These are phyloP conservation scores for Tolypocladium guangdongense DNA, from an alignment of 2,329 filamentous ascomycete species.

Conservation along the genomic window DNA sequence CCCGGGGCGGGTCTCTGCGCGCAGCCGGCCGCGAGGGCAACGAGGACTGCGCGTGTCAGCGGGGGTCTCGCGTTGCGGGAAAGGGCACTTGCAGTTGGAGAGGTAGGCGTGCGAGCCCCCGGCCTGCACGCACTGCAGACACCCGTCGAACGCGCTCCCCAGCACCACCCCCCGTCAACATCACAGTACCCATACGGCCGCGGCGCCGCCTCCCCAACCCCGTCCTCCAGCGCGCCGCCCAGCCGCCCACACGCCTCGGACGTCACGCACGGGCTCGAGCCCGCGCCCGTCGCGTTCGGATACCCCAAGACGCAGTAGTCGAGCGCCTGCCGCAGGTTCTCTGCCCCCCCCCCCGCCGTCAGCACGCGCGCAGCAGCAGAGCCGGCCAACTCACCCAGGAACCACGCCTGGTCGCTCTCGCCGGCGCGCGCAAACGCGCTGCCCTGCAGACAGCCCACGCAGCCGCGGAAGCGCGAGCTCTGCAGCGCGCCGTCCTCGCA, in stretches of 20 bases:
- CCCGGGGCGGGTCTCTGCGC: constrained; percentile 31
- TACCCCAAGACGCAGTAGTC: constrained; percentile 42
- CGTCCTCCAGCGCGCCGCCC: constrained; percentile 26
- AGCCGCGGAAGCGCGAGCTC: constrained; percentile 23
- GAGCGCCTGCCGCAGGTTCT: constrained; percentile 42
- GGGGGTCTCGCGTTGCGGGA: no score
- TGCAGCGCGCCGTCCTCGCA: constrained; percentile 35
- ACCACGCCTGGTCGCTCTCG: constrained; percentile 45
- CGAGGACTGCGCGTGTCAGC: constrained; percentile 25
- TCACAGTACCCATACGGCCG: constrained; percentile 37
- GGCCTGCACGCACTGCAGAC: constrained; percentile 34
- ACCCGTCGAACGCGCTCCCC: constrained; percentile 23
- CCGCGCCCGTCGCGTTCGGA: constrained; percentile 32
- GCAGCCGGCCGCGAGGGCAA: constrained; percentile 41
- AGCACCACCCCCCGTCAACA: constrained; percentile 24
- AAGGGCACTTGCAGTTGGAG: constrained; percentile 34
- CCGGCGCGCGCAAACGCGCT: constrained; percentile 34
- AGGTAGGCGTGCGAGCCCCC: constrained; percentile 30
- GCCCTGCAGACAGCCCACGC: constrained; percentile 41
- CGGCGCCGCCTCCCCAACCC: constrained; percentile 21
- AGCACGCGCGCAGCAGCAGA: background rate
- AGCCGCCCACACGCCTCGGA: constrained; percentile 38
- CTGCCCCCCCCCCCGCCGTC: constrained; percentile 8
- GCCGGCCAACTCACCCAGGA: constrained; percentile 39
- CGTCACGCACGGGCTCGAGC: constrained; percentile 38